Conservation (phyloP, 352 stramenopile genomes). For the Phytophthora citrophthora region DNA sequence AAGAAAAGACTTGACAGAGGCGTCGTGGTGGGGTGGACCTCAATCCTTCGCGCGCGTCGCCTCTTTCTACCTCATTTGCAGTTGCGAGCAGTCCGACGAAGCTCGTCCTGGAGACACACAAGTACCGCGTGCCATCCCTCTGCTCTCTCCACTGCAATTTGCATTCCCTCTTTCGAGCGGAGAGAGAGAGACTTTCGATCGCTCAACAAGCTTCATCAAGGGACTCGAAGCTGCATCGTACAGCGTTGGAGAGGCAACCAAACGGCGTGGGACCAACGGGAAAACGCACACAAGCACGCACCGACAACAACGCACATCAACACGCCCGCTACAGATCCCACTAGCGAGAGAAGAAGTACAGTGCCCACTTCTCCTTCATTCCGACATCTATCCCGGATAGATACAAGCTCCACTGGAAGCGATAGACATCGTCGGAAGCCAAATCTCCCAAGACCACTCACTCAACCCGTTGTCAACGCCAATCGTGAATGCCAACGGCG, state of each 20-base stretch:
- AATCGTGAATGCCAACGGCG: slow-evolving; percentile 13
- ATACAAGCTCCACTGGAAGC: slow-evolving; percentile 18
- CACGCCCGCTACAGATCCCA: slow-evolving; percentile 18
- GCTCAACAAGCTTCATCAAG: slow-evolving; percentile 12
- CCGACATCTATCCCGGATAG: slow-evolving; percentile 32
- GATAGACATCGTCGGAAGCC: neutral
- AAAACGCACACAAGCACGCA: slow-evolving; percentile 23
- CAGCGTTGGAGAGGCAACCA: slow-evolving; percentile 9
- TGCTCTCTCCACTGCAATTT: slow-evolving; percentile 32
- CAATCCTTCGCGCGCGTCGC: slow-evolving; percentile 21
- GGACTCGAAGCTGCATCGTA: slow-evolving; percentile 2
- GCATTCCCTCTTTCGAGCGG: slow-evolving; percentile 18
- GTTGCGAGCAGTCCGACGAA: slow-evolving; percentile 35
- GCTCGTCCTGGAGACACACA: slow-evolving; percentile 14
- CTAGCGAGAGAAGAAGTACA: slow-evolving; percentile 24
- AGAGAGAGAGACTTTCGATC: slow-evolving; percentile 6
- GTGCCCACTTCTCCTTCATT: slow-evolving; percentile 32
- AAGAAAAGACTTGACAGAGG: slow-evolving; percentile 28
- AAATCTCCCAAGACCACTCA: neutral
- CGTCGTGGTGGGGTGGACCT: slow-evolving; percentile 32
- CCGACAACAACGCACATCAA: slow-evolving; percentile 28
- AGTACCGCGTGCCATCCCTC: slow-evolving; percentile 21
- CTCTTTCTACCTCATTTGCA: slow-evolving; percentile 42
- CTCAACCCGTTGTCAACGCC: neutral
- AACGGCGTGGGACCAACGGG: slow-evolving; percentile 19